Conservation (phyloP, 2,329 filamentous ascomycete genomes). For the Tolypocladium album region DNA sequence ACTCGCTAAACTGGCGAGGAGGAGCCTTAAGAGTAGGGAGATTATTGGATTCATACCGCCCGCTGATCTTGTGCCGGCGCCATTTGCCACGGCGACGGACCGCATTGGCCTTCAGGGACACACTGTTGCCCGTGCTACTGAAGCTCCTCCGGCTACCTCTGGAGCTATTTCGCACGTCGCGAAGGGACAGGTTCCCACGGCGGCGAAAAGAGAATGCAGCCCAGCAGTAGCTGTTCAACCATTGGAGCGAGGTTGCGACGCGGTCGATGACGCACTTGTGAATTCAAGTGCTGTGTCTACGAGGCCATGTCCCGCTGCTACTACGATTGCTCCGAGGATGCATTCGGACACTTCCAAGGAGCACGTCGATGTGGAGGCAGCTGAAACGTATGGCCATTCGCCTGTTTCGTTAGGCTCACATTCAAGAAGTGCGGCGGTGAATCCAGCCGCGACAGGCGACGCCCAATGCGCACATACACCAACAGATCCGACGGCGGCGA, state of each 20-base stretch:
- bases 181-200: not conserved
- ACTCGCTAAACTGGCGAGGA: slow-evolving; percentile 27
- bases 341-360: not conserved
- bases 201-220: not conserved
- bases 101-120: slow-evolving; percentile 2
- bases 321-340: not conserved
- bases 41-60: slow-evolving; percentile 29
- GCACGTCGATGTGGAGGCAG: not conserved
- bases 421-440: not conserved
- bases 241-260: not conserved
- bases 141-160: not conserved
- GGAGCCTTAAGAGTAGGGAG: slow-evolving; percentile 34
- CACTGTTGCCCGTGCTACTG: not conserved
- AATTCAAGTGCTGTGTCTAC: not conserved
- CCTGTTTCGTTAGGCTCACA: not conserved
- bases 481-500: not conserved
- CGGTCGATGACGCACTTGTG: not conserved
- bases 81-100: slow-evolving; percentile 7
- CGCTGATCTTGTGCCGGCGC: slow-evolving; percentile 4
- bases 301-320: not conserved
- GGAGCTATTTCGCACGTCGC: not conserved
- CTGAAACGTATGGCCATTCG: not conserved
- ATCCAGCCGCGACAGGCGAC: not conserved
- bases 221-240: not conserved
- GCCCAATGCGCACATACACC: not conserved